A percentile compares a stretch with the other conserved stretches of the same genome.
These are phyloP conservation scores for Zalaria sp. DNA, from an alignment of 2,329 filamentous ascomycete species.

Conservation along the genomic window DNA sequence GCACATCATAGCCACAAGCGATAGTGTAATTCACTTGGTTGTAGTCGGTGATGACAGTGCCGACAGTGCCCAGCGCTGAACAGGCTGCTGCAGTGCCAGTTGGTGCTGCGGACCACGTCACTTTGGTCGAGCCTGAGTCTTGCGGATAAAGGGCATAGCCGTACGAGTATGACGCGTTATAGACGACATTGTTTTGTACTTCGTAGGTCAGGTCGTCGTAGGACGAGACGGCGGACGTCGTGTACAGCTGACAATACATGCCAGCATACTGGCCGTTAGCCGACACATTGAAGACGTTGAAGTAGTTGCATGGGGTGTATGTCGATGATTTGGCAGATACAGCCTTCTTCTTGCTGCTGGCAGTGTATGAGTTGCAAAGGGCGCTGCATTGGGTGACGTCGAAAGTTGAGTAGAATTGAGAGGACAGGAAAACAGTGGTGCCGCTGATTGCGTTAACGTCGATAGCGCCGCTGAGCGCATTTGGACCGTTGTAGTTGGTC, in stretches of 20 bases:
- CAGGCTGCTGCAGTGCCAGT: slow-evolving; percentile 5
- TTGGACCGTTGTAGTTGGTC: slow-evolving; percentile 5
- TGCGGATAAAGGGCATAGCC: slow-evolving; percentile 6
- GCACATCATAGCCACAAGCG: slow-evolving; percentile 8
- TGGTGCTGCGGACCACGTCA: slow-evolving; percentile 5
- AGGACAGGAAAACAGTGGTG: slow-evolving; percentile 1
- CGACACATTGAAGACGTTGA: slow-evolving; percentile 8
- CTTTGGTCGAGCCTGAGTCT: slow-evolving; percentile 2
- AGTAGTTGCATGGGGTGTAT: slow-evolving; percentile 8
- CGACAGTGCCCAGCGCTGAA: slow-evolving; percentile 3
- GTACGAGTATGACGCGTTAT: slow-evolving; percentile 6
- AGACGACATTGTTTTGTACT: slow-evolving; percentile 1
- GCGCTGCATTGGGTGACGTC: slow-evolving; percentile 4
- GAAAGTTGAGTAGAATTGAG: slow-evolving; percentile 3
- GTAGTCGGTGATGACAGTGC: slow-evolving; percentile 1
- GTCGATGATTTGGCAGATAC: slow-evolving; percentile 1
- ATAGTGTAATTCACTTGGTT: slow-evolving; percentile 5
- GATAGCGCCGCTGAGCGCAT: slow-evolving; percentile 4
- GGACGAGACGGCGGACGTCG: slow-evolving; percentile 1
- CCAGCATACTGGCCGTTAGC: slow-evolving; percentile 4
- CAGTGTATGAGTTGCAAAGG: slow-evolving; percentile 2
- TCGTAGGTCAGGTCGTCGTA: slow-evolving; percentile 2
- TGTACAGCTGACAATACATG: slow-evolving; percentile 7
- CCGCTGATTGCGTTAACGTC: slow-evolving; percentile 1
- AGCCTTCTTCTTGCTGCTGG: not conserved